These are phyloP conservation scores for Terfezia claveryi DNA, from an alignment of 495 filamentous ascomycete species.

Conservation along the genomic window DNA sequence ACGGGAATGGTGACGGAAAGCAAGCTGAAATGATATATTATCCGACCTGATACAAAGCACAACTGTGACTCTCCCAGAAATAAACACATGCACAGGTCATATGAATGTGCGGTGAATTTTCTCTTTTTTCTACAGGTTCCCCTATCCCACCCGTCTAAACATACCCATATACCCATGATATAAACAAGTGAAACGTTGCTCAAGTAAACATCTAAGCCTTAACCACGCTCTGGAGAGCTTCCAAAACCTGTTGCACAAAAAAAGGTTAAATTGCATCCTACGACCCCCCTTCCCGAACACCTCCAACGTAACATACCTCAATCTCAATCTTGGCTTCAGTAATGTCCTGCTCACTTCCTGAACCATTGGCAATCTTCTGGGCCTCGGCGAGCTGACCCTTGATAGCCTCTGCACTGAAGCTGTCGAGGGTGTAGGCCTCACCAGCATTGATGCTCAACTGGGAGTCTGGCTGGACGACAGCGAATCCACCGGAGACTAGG, in stretches of 20 bases:
- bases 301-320: slow-evolving; percentile 41
- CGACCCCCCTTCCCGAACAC: background rate
- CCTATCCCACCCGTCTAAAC: background rate
- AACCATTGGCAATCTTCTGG: slow-evolving; percentile 77
- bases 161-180: background rate
- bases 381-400: slow-evolving; percentile 69
- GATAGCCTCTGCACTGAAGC: slow-evolving; percentile 77
- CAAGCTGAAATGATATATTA: no score
- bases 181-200: background rate
- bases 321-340: slow-evolving; percentile 97
- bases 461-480: slow-evolving; percentile 87
- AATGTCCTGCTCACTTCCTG: slow-evolving; percentile 89
- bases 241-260: slow-evolving; percentile 34
- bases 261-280: background rate
- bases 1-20: no score
- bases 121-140: no score
- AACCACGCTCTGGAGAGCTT: slow-evolving; percentile 51
- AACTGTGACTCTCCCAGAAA: no score
- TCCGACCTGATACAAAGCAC: no score
- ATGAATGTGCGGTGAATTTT: no score
- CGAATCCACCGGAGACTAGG: slow-evolving; percentile 87
- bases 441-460: slow-evolving; percentile 92
- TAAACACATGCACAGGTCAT: no score
- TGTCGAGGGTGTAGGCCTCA: slow-evolving; percentile 81
- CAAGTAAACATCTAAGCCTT: slow-evolving; percentile 28